Evolutionary conservation across 2,329 filamentous ascomycete genomes (phyloP), one percentile per base, ranked within the genome.

Genomic region (Hymenoscyphus fraxineus): DNA sequence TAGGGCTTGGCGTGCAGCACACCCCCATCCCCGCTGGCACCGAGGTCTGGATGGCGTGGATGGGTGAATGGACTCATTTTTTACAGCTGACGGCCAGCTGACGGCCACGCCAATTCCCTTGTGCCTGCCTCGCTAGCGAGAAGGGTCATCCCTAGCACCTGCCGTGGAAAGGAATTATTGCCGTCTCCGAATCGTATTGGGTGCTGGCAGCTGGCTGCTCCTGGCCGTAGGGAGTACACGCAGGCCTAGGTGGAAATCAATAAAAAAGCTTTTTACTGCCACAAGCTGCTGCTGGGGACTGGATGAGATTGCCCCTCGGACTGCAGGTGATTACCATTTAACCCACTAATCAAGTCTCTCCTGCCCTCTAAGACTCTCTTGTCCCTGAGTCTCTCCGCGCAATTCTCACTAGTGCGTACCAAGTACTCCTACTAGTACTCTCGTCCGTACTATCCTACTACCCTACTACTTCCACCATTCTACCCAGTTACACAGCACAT

Each of bases 241-340:
- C 22, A 51, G 44, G n/a, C n/a, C n/a, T n/a, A n/a, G n/a, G n/a
- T n/a, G n/a, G 19, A 22, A 51, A 51, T 51, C 41, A 51, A 51
- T 51, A 51, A 51, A 51, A 51, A 51, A 51, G 44, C 44, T 51
- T 51, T 51, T 51, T 51, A 10, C 44, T 51, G n/a, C 44, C 22
- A 22, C 35, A 1, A 35, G 35, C 35, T 35, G 35, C 35, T 35
- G 35, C 35, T 7, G 6, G 35, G 35, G 35, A 35, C 7, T 6
- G 35, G 35, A 35, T 35, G 35, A 1, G 22, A 51, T 51, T 51
- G 44, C 44, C 44, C 44, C 44, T 51, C 44, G 19, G 10, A n/a
- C n/a, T 51, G n/a, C n/a, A n/a, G n/a, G n/a, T n/a, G n/a, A 51
- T 51, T 22, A 27, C 2, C 27, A 27, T 10, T 35, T 35, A 35